Base-by-base conservation (phyloP, 169 alveolate species). In the Plasmodium ovale region DNA sequence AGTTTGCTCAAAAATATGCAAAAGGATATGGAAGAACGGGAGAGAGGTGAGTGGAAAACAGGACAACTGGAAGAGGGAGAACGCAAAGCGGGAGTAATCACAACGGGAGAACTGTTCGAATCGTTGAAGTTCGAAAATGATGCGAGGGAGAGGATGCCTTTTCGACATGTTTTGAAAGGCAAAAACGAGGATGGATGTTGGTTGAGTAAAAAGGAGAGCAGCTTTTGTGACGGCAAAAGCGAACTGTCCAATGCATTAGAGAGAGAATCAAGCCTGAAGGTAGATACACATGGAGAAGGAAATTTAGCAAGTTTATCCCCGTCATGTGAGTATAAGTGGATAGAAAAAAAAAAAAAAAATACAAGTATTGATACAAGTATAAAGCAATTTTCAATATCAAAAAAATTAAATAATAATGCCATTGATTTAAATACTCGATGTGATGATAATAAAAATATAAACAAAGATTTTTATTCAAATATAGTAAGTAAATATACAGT, bases 1-100 rank as follows among this genome's bases (percentile, higher is more conserved):
- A 77, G 62, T 29, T 77, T 77, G 31, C 64, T 64, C 25, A 54
- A 77, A 77, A 77, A 77, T 47, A 31, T 77, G 27, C 23, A 62
- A 67, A 77, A 60, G 2, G 56, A 65, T 25, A 77, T 19, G 16
- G 56, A 49, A 23, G 39, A 44, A 25, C 64, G 25, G 5, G 54
- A 39, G 14, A 58, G 0, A 39, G 21, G 29, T 5, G 58, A 54
- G 23, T 27, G 85, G 49, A 58, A 10, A 35, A 33, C 9, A 14
- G 35, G 10, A 10, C 44, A 35, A 33, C 64, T 27, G 3, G 25
- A 21, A 47, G 3, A 12, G 25, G 64, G 35, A 54, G 7, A 21
- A 54, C 1, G 62, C 0, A 21, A 19, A 2, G 27, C 9, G 51
- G 51, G 9, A 6, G 51, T 6, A 39, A 5, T 5, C 9, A 39